Evolutionary conservation across 1,284 basidiomycete genomes (phyloP), one percentile per base, ranked within the genome.

Genomic region (Taiwanofungus camphoratus): DNA sequence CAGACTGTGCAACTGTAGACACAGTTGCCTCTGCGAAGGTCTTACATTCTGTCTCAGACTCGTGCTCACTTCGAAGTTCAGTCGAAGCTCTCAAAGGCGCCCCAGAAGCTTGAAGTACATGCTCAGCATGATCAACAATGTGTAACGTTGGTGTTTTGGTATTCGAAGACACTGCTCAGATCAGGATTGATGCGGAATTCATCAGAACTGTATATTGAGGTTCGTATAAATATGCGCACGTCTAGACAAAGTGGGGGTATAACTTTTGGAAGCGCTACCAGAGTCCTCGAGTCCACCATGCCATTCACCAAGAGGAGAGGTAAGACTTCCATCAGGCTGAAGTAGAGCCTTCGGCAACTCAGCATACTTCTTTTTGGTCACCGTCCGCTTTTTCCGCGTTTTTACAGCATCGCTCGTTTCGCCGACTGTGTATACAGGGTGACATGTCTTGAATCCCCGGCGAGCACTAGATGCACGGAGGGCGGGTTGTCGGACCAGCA

Each of bases 271-370:
- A 31, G 42, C 33, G 38, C 16, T 31, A 26, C 39, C 18, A 5
- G 41, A 26, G 39, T 46, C 39, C 40, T 42, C 44, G 52, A 51
- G 37, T 11, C 58, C 57, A 27, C 59, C 59, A n/a, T 35, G 33
- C 53, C 53, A 54, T 9, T 47, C 41, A 4, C 39, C 42, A 11
- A 68, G 51, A 1, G 65, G 57, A 19, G 39, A 22, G 33, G 56
- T 53, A 13, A 44, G 39, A 19, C 59, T 58, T 31, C 72, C 75
- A 57, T 74, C 66, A 20, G 65, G 58, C 26, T 63, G 56, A 27
- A 70, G 44, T 41, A 63, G 70, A 35, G 55, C 55, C 27, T 63
- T 65, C 9, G 83, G 83, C 9, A 86, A 67, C 20, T 82, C 77
- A n/a, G 66, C 57, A 42, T 70, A 74, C 32, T 65, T 70, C 55